Conservation (phyloP, 495 filamentous ascomycete species). For the Penicillium diatomitis region DNA sequence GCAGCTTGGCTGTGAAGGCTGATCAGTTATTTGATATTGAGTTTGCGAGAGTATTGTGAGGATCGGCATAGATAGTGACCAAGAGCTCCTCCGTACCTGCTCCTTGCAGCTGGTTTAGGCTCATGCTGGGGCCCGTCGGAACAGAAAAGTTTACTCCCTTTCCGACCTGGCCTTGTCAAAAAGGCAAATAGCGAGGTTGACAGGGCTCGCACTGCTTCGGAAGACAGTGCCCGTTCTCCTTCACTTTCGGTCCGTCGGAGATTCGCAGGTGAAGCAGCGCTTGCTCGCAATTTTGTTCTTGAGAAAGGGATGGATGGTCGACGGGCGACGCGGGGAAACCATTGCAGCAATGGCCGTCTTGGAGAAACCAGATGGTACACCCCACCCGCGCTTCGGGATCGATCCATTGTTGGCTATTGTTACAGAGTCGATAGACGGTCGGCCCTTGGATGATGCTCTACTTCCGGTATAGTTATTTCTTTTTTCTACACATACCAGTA, state of each 20-base stretch:
- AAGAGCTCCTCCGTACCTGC: conserved; percentile 14
- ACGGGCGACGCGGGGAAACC: conserved; percentile 1
- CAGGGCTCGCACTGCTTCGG: too few species aligned
- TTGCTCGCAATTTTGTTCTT: not conserved
- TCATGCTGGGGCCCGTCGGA: not conserved
- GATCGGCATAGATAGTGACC: not conserved
- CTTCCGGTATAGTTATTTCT: not conserved
- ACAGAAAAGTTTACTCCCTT: too few species aligned
- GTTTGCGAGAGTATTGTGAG: too few species aligned
- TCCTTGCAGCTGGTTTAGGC: conserved; percentile 16
- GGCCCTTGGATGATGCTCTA: not conserved
- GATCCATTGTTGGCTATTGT: not conserved
- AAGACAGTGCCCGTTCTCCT: too few species aligned
- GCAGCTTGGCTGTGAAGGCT: conserved; percentile 46
- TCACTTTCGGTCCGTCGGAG: too few species aligned
- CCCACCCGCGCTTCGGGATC: not conserved
- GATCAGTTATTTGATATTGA: not conserved
- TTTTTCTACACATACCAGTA: not conserved
- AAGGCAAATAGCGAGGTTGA: too few species aligned
- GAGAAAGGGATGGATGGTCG: not conserved
- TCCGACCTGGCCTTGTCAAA: too few species aligned
- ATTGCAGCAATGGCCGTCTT: not conserved
- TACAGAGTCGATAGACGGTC: not conserved
- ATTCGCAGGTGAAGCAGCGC: too few species aligned
- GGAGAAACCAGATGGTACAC: not conserved